Evolutionary conservation across 1,139 yeast species (phyloP).

Genomic region (Geotrichum bryndzae): DNA sequence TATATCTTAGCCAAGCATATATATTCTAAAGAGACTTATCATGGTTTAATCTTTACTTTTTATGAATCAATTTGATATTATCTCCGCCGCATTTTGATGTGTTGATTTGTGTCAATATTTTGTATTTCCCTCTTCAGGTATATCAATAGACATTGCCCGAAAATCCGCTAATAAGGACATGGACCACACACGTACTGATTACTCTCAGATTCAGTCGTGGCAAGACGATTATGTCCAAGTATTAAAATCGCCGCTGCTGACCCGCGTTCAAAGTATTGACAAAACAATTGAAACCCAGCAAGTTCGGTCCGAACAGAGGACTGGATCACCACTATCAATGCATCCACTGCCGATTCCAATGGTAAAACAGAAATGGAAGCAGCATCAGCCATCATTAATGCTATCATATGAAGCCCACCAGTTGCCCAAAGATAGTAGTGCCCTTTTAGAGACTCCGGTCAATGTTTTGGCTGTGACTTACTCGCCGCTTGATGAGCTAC

Average conservation of each 20-base stretch:
- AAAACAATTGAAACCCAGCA: background rate
- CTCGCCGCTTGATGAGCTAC: conserved; percentile 12
- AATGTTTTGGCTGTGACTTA: background rate
- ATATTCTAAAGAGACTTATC: no score
- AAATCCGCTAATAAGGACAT: background rate
- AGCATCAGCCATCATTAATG: background rate
- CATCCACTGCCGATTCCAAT: background rate
- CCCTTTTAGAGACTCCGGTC: background rate
- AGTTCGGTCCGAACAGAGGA: background rate
- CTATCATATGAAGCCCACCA: background rate
- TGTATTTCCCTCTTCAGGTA: no score
- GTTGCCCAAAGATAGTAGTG: background rate
- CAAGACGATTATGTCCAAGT: background rate
- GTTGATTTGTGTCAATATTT: no score
- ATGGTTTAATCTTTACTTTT: no score
- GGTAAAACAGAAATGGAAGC: background rate
- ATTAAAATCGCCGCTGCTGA: no score
- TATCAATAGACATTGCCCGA: background rate
- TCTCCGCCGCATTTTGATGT: background rate
- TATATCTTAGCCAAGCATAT: no score
- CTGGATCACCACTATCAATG: background rate
- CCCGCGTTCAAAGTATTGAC: background rate
- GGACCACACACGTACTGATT: background rate
- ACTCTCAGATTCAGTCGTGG: background rate
- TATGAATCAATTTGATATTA: background rate